Base-by-base conservation (phyloP, 306 rosid genomes). In the Vigna mungo region DNA sequence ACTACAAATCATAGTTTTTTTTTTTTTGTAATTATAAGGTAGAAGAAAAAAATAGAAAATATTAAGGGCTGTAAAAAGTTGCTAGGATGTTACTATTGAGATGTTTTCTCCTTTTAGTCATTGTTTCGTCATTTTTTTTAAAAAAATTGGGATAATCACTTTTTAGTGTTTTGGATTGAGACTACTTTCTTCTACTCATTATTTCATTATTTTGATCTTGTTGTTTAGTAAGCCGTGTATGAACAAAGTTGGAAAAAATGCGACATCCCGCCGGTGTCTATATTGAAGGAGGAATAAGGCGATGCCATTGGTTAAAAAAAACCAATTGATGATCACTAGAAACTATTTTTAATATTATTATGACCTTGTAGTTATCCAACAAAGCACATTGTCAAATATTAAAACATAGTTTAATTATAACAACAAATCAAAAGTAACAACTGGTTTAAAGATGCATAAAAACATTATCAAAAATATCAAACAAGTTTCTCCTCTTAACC, bases 291-390 rank as follows among this genome's bases (percentile, higher is more conserved):
- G 34, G 39, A 66, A 66, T 6, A 27, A 27, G 27, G 27, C 16
- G n/a, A 56, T 2, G 41, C 39, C 44, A 15, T n/a, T 70, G 52
- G n/a, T 61, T n/a, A n/a, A n/a, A 49, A 51, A 52, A 71, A 71
- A n/a, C 64, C 39, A 7, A 13, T 52, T 18, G 4, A 18, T 52
- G 21, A 14, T 72, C 15, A 13, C 21, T 37, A 71, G 14, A 36
- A 18, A 34, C 37, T 52, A 51, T n/a, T n/a, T 71, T 34, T n/a
- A n/a, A 69, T 36, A 36, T 52, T 18, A 20, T n/a, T 20, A 71
- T 49, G 6, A 70, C 47, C 17, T 4, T 30, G n/a, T n/a, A 30
- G 11, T 17, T n/a, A 34, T 17, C 30, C 12, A 32, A 17, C 6
- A 32, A 32, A 1, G 6, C 11, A 2, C 0, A n/a, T 51, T n/a